These are phyloP conservation scores for Mucuna pruriens DNA, from an alignment of 306 rosid genomes.

Conservation along the genomic window DNA sequence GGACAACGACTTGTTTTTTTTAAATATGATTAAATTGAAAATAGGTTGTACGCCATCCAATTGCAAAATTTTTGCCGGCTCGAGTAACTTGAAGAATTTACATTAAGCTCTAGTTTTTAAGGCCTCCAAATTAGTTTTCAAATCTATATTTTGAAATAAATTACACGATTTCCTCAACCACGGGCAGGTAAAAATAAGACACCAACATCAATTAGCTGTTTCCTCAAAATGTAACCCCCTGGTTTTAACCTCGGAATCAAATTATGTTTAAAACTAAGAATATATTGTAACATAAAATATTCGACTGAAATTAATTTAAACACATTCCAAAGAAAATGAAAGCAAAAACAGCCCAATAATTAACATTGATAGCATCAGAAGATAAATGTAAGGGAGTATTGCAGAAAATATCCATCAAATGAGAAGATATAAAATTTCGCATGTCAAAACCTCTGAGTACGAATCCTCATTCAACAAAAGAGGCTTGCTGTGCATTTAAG, in stretches of 20 bases:
- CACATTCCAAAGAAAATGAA: background rate
- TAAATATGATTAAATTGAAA: background rate
- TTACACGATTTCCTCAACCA: background rate
- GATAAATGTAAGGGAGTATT: background rate
- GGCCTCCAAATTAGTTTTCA: background rate
- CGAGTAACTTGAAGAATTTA: background rate
- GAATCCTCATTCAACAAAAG: constrained; percentile 34
- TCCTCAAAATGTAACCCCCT: background rate
- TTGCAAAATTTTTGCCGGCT: background rate
- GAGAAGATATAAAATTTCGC: constrained; percentile 25
- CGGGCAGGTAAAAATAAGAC: background rate
- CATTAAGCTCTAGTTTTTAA: background rate
- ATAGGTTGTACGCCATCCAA: background rate
- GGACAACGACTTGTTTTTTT: background rate
- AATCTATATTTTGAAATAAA: background rate
- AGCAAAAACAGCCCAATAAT: background rate
- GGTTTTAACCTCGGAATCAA: no score
- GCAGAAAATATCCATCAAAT: constrained; percentile 23
- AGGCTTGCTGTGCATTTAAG: constrained; percentile 33
- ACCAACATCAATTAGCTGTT: background rate
- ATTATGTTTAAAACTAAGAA: no score
- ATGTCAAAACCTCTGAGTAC: constrained; percentile 40
- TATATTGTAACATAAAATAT: no score
- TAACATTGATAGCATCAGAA: background rate
- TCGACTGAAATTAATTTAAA: background rate